These are phyloP conservation scores for Yueomyces sp. DNA, from an alignment of 1,139 yeast genomes.

Conservation along the genomic window DNA sequence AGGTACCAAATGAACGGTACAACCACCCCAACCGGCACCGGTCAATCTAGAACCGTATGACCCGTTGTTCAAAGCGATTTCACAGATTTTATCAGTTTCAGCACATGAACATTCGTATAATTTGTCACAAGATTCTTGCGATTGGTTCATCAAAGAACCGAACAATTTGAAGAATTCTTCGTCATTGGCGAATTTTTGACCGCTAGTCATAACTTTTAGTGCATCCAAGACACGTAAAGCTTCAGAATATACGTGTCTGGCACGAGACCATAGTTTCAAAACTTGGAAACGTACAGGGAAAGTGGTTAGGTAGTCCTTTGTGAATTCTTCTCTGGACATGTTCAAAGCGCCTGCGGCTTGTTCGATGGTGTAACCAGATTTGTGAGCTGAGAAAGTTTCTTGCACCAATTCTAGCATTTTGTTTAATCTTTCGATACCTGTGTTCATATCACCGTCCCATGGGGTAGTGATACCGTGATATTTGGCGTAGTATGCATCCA, in stretches of 20 bases:
- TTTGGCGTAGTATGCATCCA: conserved; percentile 37
- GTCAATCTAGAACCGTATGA: conserved; percentile 59
- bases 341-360: conserved; percentile 37
- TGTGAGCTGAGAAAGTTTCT: conserved; percentile 24
- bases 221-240: conserved; percentile 46
- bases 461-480: conserved; percentile 20
- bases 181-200: conserved; percentile 4
- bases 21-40: conserved; percentile 77
- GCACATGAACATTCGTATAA: conserved; percentile 44
- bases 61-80: conserved; percentile 42
- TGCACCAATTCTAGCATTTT: conserved; percentile 35
- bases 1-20: conserved; percentile 49
- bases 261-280: conserved; percentile 45
- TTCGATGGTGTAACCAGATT: conserved; percentile 38
- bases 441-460: conserved; percentile 33
- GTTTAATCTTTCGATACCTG: conserved; percentile 29
- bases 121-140: conserved; percentile 40
- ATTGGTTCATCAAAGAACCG: conserved; percentile 45
- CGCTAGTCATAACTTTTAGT: conserved; percentile 27
- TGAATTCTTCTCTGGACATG: conserved; percentile 32
- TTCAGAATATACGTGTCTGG: conserved; percentile 53
- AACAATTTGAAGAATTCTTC: conserved; percentile 27
- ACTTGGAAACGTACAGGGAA: conserved; percentile 46
- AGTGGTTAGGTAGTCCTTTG: conserved; percentile 33
- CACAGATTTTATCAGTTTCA: conserved; percentile 40